Evolutionary conservation across 2,329 filamentous ascomycete species (phyloP).

Genomic region (Bertia moriformis): DNA sequence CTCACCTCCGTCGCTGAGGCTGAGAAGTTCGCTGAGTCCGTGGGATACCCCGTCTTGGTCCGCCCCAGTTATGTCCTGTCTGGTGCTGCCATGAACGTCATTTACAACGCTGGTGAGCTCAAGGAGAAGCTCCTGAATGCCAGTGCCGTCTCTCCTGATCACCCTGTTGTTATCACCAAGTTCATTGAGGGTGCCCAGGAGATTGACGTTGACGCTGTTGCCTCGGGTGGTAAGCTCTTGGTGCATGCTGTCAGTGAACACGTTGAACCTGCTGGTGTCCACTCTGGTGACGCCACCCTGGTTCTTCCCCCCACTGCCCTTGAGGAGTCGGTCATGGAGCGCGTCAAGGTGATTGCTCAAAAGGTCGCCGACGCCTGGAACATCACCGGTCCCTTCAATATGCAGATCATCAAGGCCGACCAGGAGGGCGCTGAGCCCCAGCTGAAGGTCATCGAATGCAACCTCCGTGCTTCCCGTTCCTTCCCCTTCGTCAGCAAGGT

Average conservation of each 20-base stretch:
- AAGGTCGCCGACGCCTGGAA: slow-evolving; percentile 96
- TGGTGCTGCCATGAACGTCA: slow-evolving; percentile 96
- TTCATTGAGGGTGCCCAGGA: slow-evolving; percentile 95
- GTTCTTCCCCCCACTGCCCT: slow-evolving; percentile 76
- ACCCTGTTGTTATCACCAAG: slow-evolving; percentile 95
- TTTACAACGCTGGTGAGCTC: slow-evolving; percentile 72
- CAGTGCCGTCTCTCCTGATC: slow-evolving; percentile 79
- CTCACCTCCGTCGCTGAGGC: slow-evolving; percentile 78
- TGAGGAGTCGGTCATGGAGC: slow-evolving; percentile 62
- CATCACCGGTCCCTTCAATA: slow-evolving; percentile 98
- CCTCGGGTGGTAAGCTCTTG: slow-evolving; percentile 70
- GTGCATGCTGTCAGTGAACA: slow-evolving; percentile 90
- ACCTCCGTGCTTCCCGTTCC: slow-evolving; percentile 88
- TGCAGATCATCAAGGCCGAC: slow-evolving; percentile 96
- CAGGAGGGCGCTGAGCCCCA: slow-evolving; percentile 60
- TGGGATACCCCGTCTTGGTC: slow-evolving; percentile 88
- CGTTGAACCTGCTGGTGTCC: slow-evolving; percentile 90
- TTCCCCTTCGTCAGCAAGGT: slow-evolving; percentile 99
- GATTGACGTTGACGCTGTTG: slow-evolving; percentile 91
- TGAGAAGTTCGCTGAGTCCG: slow-evolving; percentile 69
- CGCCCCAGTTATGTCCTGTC: slow-evolving; percentile 92
- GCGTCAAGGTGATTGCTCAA: slow-evolving; percentile 86
- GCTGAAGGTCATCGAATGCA: slow-evolving; percentile 96
- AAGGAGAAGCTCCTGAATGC: slow-evolving; percentile 91
- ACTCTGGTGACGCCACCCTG: slow-evolving; percentile 92